Percentiles rank a stretch among this genome's conserved stretches.
These are phyloP conservation scores for Lyophyllum semitale DNA, from an alignment of 768 basidiomycete genomes.

Conservation along the genomic window DNA sequence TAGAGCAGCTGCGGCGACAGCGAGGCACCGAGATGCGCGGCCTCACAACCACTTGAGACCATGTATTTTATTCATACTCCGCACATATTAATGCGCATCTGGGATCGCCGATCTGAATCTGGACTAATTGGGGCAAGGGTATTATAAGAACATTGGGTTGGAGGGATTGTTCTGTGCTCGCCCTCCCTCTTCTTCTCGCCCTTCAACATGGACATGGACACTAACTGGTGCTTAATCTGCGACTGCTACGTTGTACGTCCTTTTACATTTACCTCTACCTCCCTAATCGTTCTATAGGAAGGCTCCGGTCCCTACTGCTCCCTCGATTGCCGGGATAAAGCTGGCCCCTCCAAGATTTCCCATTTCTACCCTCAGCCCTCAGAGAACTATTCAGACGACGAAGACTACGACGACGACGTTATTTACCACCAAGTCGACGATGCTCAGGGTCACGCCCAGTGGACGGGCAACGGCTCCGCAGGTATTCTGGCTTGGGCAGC, in stretches of 20 bases:
- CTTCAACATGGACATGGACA: constrained; percentile 46
- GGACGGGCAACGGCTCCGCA: constrained; percentile 40
- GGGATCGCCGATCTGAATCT: constrained; percentile 5
- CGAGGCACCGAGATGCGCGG: constrained; percentile 27
- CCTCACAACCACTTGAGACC: constrained; percentile 1
- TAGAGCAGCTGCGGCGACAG: constrained; percentile 1
- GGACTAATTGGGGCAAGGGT: neutral
- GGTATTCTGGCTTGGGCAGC: constrained; percentile 53
- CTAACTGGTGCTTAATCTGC: constrained; percentile 74
- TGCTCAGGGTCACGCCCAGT: constrained; percentile 20
- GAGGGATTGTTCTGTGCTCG: constrained; percentile 7
- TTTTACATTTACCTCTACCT: constrained; percentile 14
- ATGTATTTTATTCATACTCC: constrained; percentile 4
- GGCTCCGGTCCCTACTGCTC: constrained; percentile 56
- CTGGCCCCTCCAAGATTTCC: constrained; percentile 33
- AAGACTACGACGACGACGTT: constrained; percentile 26
- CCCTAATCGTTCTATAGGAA: constrained; percentile 27
- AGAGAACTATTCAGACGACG: constrained; percentile 12
- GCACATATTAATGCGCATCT: neutral
- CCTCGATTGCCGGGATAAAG: constrained; percentile 34
- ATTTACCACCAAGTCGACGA: constrained; percentile 24
- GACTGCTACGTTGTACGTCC: constrained; percentile 55
- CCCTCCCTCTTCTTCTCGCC: constrained; percentile 22
- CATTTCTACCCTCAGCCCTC: constrained; percentile 6
- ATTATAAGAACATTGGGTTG: constrained; percentile 11